Evolutionary conservation across 2,329 filamentous ascomycete species (phyloP).

Genomic region (Elsinoe batatas): DNA sequence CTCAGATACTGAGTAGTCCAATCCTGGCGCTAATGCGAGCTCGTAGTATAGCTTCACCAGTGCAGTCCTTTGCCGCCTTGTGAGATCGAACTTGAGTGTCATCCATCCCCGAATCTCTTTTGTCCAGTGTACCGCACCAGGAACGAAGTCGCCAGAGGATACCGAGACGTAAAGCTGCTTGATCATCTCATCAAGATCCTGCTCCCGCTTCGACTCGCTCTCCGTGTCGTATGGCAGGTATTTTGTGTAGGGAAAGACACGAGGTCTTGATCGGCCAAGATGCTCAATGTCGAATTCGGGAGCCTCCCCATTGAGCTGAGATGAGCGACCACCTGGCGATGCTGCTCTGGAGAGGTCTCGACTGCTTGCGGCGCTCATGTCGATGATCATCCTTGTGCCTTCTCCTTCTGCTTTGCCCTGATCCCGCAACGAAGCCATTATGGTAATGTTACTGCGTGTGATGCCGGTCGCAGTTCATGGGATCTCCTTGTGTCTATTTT

Average conservation of each 20-base stretch:
- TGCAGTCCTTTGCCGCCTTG: slow-evolving; percentile 68
- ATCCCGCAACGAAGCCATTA: slow-evolving; percentile 10
- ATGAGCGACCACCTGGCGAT: slow-evolving; percentile 61
- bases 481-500: background rate
- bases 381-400: slow-evolving; percentile 11
- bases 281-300: slow-evolving; percentile 40
- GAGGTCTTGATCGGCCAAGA: slow-evolving; percentile 62
- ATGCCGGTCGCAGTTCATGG: background rate
- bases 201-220: slow-evolving; percentile 64
- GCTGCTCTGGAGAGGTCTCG: slow-evolving; percentile 77
- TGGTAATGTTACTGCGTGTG: background rate
- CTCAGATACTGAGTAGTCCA: slow-evolving; percentile 73
- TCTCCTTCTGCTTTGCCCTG: slow-evolving; percentile 9
- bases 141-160: slow-evolving; percentile 85
- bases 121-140: slow-evolving; percentile 93
- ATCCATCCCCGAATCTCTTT: slow-evolving; percentile 93
- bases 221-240: slow-evolving; percentile 86
- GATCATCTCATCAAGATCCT: slow-evolving; percentile 74
- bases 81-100: slow-evolving; percentile 93
- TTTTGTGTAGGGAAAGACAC: slow-evolving; percentile 87
- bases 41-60: slow-evolving; percentile 91
- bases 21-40: slow-evolving; percentile 77
- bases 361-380: slow-evolving; percentile 20
- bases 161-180: slow-evolving; percentile 89
- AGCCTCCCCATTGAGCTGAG: slow-evolving; percentile 41